These are phyloP conservation scores for Metroxylon sagu DNA, from an alignment of 176 grass and related monocot genomes.

Conservation along the genomic window DNA sequence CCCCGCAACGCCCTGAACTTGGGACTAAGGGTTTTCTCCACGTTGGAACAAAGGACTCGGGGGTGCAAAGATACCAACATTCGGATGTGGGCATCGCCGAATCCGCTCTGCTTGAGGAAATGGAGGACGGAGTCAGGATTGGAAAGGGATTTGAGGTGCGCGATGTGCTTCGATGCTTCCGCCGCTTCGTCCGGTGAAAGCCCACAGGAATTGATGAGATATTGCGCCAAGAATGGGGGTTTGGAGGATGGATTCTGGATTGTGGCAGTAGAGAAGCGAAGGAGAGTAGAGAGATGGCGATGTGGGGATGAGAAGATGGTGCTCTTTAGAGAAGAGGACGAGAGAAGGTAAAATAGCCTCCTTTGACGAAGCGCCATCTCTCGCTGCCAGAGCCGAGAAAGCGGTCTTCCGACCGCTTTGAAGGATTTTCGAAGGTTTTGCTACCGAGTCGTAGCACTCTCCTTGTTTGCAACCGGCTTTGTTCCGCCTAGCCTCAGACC, in stretches of 20 bases:
- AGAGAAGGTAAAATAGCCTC: too few relatives aligned
- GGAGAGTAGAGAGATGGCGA: too few relatives aligned
- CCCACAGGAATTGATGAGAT: constrained; percentile 6
- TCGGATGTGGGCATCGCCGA: constrained; percentile 10
- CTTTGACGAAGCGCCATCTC: too few relatives aligned
- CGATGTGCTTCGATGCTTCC: not conserved
- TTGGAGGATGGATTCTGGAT: not conserved
- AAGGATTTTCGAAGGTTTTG: too few relatives aligned
- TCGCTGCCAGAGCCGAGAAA: too few relatives aligned
- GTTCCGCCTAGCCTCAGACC: too few relatives aligned
- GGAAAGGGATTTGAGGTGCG: not conserved
- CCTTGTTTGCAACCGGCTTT: too few relatives aligned
- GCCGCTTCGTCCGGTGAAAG: not conserved
- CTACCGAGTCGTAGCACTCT: too few relatives aligned
- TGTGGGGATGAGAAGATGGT: too few relatives aligned
- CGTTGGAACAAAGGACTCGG: not conserved
- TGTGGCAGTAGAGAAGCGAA: too few relatives aligned
- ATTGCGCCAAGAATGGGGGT: constrained; percentile 3
- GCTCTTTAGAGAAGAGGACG: too few relatives aligned
- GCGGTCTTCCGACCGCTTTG: too few relatives aligned
- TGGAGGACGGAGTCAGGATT: constrained; percentile 7
- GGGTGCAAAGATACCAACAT: not conserved
- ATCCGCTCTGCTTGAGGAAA: constrained; percentile 16
- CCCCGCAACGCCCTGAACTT: not conserved
- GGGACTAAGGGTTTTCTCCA: constrained; percentile 13